Base-by-base conservation (phyloP, 257 asterid genomes). In the Petunia axillaris region DNA sequence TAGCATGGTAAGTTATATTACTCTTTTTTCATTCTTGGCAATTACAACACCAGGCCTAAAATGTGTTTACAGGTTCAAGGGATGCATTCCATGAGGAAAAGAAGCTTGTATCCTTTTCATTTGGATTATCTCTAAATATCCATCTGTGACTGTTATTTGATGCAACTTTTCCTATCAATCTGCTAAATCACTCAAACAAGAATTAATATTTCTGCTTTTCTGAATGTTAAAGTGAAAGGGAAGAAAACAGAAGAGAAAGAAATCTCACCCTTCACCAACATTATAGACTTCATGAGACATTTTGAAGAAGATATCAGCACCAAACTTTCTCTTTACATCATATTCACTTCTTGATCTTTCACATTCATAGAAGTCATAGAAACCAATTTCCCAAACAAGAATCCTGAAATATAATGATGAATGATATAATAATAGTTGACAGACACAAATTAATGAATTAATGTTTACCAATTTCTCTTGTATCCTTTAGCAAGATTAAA, bases 381-480 rank as follows among this genome's bases (percentile, higher is more conserved):
- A 93, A 10, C 97, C 97, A 84, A 91, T 97, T 87, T 93, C 98
- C 97, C 98, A 93, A 5, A 93, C 98, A 78, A 93, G 92, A 75
- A 91, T 93, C 98, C 98, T 93, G 90, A 82, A 25, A 25, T 25
- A 25, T 25, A 84, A 80, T 78, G 50, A 81, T 25, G 25, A 79
- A 81, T 15, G 6, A 25, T 25, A 25, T 25, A 25, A 25, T 25
- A 25, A 25, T 25, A 25, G 25, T 25, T 25, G 25, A 25, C 25
- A 25, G 25, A 25, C 25, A 25, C 25, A 25, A 25, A 25, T 25
- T 25, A 25, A 25, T 25, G 25, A 25, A 25, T 25, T 25, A 25
- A 25, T 25, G 25, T 25, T 84, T 71, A 90, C 98, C 98, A 91
- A 86, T 93, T 93, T 82, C 97, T 88, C 83, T 91, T 93, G 88